Percentiles rank a stretch among this genome's conserved stretches.
Evolutionary conservation across 371 early-diverging fungal genomes (phyloP).

Genomic region (Lichtheimia corymbifera): DNA sequence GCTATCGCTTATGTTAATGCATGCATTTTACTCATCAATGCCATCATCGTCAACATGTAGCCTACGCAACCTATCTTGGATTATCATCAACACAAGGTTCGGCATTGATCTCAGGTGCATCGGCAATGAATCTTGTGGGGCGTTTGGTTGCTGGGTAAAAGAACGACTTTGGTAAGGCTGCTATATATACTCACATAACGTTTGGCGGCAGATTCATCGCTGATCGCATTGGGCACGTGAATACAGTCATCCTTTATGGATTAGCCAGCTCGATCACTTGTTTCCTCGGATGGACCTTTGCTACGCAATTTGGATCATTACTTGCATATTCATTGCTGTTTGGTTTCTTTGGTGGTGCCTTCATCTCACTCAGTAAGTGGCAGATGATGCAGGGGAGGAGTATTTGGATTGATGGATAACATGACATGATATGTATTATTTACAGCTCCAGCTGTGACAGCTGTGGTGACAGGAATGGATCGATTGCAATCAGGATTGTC

Average conservation of each 20-base stretch:
- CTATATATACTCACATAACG: not conserved
- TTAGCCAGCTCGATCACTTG: not conserved
- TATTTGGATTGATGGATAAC: too few relatives aligned
- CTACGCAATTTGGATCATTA: constrained; percentile 20
- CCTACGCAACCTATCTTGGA: constrained; percentile 18
- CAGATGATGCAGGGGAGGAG: not conserved
- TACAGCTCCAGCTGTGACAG: constrained; percentile 20
- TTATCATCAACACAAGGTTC: constrained; percentile 19
- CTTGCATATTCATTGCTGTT: constrained; percentile 22
- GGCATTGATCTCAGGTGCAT: constrained; percentile 22
- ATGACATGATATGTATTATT: not conserved
- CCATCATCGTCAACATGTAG: constrained; percentile 4
- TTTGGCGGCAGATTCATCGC: not conserved
- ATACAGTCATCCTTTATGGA: constrained; percentile 10
- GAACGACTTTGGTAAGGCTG: not conserved
- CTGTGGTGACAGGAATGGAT: constrained; percentile 18
- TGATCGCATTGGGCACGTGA: constrained; percentile 15
- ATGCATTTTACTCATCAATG: not conserved
- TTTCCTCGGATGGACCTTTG: constrained; percentile 35
- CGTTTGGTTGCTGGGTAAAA: constrained; percentile 42
- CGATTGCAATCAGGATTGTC: constrained; percentile 21
- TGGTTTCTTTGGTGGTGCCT: constrained; percentile 26
- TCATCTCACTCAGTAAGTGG: constrained; percentile 16
- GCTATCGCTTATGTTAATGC: not conserved
- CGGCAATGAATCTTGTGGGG: constrained; percentile 51